Conservation (phyloP, 805 yeast species). For the Starmerella khaoyaiensis region DNA sequence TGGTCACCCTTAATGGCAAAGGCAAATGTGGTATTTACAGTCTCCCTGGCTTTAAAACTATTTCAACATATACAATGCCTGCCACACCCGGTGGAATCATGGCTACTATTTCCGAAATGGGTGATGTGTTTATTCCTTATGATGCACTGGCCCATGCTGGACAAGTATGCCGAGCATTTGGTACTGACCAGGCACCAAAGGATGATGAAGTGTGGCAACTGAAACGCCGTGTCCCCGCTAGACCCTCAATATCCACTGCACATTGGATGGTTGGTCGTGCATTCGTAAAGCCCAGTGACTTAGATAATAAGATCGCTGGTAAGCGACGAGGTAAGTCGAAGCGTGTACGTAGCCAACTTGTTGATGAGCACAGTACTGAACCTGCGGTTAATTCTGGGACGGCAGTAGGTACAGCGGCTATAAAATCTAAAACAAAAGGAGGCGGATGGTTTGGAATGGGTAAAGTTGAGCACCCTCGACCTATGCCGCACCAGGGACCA, state of each 20-base stretch:
- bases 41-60: conserved; percentile 19
- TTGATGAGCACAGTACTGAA: conserved; percentile 13
- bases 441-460: conserved; percentile 12
- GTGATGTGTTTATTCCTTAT: conserved; percentile 33
- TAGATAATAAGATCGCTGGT: conserved; percentile 60
- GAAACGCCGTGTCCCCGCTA: conserved; percentile 51
- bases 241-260: conserved; percentile 68
- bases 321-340: conserved; percentile 49
- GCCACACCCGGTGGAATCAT: conserved; percentile 2
- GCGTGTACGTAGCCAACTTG: conserved; percentile 16
- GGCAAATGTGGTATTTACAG: conserved; percentile 20
- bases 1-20: conserved; percentile 23
- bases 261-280: conserved; percentile 80
- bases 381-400: conserved; percentile 2
- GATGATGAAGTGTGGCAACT: conserved; percentile 47
- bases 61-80: conserved; percentile 16
- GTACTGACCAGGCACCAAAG: conserved; percentile 29
- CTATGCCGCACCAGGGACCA: conserved; percentile 4
- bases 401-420: not conserved
- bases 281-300: conserved; percentile 45
- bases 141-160: conserved; percentile 42
- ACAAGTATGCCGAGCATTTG: conserved; percentile 37
- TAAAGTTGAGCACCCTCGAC: conserved; percentile 9
- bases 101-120: conserved; percentile 30
- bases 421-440: not conserved